These are phyloP conservation scores for Leccinellum luteum DNA, from an alignment of 768 basidiomycete genomes.

Conservation along the genomic window DNA sequence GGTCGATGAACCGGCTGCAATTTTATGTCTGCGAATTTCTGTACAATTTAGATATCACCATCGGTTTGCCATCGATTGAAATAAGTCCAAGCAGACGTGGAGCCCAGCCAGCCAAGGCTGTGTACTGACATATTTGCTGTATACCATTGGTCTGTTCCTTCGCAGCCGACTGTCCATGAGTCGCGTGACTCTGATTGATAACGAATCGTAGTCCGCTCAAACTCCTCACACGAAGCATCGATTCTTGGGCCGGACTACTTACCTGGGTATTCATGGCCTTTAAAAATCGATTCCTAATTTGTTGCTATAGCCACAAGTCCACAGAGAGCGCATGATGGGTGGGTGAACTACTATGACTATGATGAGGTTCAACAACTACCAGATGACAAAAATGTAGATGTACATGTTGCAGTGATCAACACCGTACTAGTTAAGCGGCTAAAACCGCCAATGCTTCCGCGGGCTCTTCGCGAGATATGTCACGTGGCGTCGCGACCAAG, in stretches of 20 bases:
- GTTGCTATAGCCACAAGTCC: background rate
- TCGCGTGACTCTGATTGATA: background rate
- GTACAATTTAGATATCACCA: background rate
- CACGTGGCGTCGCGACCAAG: conserved; percentile 25
- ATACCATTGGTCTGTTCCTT: background rate
- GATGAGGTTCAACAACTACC: too few relatives aligned
- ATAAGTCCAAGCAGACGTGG: background rate
- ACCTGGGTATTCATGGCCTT: background rate
- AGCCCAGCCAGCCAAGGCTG: background rate
- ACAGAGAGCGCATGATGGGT: background rate
- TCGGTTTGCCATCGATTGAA: background rate
- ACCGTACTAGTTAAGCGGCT: conserved; percentile 6
- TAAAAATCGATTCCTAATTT: background rate
- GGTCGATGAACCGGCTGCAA: background rate
- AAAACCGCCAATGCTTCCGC: conserved; percentile 19
- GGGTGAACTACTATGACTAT: background rate
- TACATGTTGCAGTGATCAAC: background rate
- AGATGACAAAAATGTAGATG: background rate
- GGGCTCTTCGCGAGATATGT: conserved; percentile 24
- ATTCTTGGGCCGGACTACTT: background rate
- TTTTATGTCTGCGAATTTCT: background rate
- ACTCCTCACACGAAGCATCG: background rate
- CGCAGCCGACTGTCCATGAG: background rate
- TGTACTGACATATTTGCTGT: background rate
- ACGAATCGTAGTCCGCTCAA: background rate